These are phyloP conservation scores for Rhodotorula graminis DNA, from an alignment of 768 basidiomycete genomes.

Conservation along the genomic window DNA sequence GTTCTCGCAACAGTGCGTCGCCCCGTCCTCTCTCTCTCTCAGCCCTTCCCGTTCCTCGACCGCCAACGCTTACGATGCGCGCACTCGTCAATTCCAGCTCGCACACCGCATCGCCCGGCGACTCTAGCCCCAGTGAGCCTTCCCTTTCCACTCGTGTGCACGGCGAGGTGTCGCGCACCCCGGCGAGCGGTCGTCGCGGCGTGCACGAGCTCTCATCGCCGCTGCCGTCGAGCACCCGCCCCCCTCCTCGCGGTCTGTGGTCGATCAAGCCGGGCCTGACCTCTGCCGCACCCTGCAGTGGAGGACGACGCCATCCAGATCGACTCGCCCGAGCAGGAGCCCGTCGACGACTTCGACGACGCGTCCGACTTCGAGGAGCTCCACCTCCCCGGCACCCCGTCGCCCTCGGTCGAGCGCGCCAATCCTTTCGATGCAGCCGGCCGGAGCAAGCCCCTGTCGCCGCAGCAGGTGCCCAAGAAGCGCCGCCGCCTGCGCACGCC, in stretches of 20 bases:
- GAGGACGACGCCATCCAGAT: slow-evolving; percentile 41
- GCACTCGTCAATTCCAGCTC: not conserved
- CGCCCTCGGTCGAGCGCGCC: slow-evolving; percentile 28
- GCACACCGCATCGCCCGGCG: not conserved
- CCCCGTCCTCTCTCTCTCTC: not conserved
- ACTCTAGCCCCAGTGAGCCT: not conserved
- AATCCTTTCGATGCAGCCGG: slow-evolving; percentile 16
- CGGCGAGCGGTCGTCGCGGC: not conserved
- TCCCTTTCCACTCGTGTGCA: too few relatives aligned
- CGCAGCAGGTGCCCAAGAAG: slow-evolving; percentile 13
- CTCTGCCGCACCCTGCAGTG: slow-evolving; percentile 14
- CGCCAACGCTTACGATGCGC: not conserved
- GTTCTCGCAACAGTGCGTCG: not conserved
- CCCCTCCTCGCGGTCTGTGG: too few relatives aligned
- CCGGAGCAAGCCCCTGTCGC: slow-evolving; percentile 1
- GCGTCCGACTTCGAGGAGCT: slow-evolving; percentile 37
- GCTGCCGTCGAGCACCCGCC: too few relatives aligned
- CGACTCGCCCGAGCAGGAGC: slow-evolving; percentile 42
- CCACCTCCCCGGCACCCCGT: slow-evolving; percentile 26
- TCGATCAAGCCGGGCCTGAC: not conserved
- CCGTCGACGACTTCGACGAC: slow-evolving; percentile 40
- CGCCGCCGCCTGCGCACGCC: slow-evolving; percentile 13
- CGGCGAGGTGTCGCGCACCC: too few relatives aligned
- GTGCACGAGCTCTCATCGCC: too few relatives aligned
- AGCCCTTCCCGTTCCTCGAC: too few relatives aligned